These are phyloP conservation scores for Sclerotinia spermophila DNA, from an alignment of 2,329 filamentous ascomycete species.

Conservation along the genomic window DNA sequence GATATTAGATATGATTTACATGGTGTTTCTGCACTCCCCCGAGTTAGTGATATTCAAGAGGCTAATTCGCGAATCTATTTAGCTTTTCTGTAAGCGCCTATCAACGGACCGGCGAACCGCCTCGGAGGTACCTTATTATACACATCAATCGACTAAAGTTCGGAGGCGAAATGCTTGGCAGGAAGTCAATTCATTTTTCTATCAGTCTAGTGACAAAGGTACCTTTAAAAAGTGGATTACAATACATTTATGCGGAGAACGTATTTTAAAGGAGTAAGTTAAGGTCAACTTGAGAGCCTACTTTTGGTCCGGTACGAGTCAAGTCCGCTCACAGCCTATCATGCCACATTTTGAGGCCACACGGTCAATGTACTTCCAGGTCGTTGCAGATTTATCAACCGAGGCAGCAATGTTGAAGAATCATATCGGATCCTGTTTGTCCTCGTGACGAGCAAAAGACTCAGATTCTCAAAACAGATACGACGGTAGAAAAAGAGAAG, in stretches of 20 bases:
- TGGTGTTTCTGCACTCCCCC: background rate
- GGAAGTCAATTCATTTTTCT: background rate
- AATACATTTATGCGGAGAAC: background rate
- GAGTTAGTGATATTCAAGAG: background rate
- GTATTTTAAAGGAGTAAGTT: background rate
- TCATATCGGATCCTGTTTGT: background rate
- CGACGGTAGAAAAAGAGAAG: too few species aligned
- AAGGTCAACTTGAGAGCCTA: background rate
- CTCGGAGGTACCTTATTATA: background rate
- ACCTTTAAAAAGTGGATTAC: background rate
- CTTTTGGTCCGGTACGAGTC: too few species aligned
- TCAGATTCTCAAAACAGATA: background rate
- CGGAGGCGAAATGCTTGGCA: conserved; percentile 6
- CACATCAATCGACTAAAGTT: background rate
- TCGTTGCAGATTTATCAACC: background rate
- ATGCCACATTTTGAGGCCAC: background rate
- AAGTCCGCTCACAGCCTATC: background rate
- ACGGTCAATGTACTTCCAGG: background rate
- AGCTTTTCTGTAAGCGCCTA: conserved; percentile 2
- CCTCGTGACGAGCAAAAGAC: background rate
- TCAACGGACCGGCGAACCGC: conserved; percentile 8
- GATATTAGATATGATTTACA: background rate
- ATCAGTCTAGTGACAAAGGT: background rate
- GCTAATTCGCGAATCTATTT: background rate
- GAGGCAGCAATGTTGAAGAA: background rate